Conservation (phyloP, 1,284 basidiomycete genomes). For the Naganishia sp. region DNA sequence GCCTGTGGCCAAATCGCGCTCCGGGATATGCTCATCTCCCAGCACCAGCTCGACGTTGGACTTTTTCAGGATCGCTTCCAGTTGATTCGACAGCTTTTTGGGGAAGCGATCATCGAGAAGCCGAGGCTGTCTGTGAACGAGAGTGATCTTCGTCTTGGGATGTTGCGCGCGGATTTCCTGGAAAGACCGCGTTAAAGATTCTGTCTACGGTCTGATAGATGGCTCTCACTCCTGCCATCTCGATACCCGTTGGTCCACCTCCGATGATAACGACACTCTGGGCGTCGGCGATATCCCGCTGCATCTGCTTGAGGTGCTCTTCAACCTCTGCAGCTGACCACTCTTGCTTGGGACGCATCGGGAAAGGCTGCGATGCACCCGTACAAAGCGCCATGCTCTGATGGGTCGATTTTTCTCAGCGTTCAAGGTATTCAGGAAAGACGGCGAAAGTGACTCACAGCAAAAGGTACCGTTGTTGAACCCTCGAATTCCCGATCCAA, state of each 20-base stretch:
- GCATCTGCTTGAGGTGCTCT: slow-evolving; percentile 39
- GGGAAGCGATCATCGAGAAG: slow-evolving; percentile 36
- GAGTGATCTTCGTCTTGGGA: slow-evolving; percentile 41
- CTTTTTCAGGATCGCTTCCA: slow-evolving; percentile 44
- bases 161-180: slow-evolving; percentile 43
- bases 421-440: neutral
- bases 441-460: slow-evolving; percentile 40
- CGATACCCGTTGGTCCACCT: slow-evolving; percentile 56
- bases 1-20: slow-evolving; percentile 34
- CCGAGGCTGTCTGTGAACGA: slow-evolving; percentile 31
- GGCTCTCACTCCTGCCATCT: slow-evolving; percentile 53
- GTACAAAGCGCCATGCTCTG: slow-evolving; percentile 43
- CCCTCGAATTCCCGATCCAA: slow-evolving; percentile 52
- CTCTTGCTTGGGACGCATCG: slow-evolving; percentile 46
- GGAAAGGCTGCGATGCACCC: slow-evolving; percentile 47
- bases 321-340: slow-evolving; percentile 38
- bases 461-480: slow-evolving; percentile 48
- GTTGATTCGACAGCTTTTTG: slow-evolving; percentile 40
- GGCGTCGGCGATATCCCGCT: slow-evolving; percentile 45
- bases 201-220: neutral
- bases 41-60: slow-evolving; percentile 49
- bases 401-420: neutral
- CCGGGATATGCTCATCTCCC: slow-evolving; percentile 43
- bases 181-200: slow-evolving; percentile 4
- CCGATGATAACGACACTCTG: slow-evolving; percentile 51